Base-by-base conservation (phyloP, 1,284 basidiomycete species). In the Xerocomus nothofagi region DNA sequence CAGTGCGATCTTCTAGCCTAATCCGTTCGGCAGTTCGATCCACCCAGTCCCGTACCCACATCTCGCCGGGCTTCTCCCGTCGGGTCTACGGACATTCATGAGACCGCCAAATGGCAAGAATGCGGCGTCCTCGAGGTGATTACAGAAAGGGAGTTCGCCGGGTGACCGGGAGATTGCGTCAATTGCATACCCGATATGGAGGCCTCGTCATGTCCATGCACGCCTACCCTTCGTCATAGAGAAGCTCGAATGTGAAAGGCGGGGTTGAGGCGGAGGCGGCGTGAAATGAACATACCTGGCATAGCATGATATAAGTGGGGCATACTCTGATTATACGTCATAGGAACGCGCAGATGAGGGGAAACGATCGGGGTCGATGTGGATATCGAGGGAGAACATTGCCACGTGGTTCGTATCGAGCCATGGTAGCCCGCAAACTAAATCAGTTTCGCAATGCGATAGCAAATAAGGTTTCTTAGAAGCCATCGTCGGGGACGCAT, bases 61-160 rank as follows among this genome's bases (percentile, higher is more conserved):
- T 29, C 32, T 17, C 31, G 10, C 12, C 40, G 50, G 36, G 49
- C 9, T 15, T 42, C 20, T 33, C 14, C 43, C 46, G 26, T 26
- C 26, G 34, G 31, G 14, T 29, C 36, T 20, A 47, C 23, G 33
- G 41, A 15, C 54, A 33, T 47, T 20, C 40, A 47, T 32, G 23
- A 38, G 55, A 24, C 30, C 41, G 17, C 32, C 18, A 46, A 53
- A 38, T 47, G 48, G 47, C 30, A 51, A 33, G 54, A 63, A 63
- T 45, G 62, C 58, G 61, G 56, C 15, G 4, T 50, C 62, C 64
- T 58, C 58, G 55, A 66, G 61, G 62, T 66, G 62, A 66, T 66
- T 65, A 66, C 54, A 65, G 38, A 48, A 20, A 55, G 50, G 44
- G 48, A 40, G 24, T 43, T 51, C 48, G 17, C 45, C 41, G 43